phyloP scores from a whole-genome alignment of 768 basidiomycete species.

The Nidularia pulvinata region DNA sequence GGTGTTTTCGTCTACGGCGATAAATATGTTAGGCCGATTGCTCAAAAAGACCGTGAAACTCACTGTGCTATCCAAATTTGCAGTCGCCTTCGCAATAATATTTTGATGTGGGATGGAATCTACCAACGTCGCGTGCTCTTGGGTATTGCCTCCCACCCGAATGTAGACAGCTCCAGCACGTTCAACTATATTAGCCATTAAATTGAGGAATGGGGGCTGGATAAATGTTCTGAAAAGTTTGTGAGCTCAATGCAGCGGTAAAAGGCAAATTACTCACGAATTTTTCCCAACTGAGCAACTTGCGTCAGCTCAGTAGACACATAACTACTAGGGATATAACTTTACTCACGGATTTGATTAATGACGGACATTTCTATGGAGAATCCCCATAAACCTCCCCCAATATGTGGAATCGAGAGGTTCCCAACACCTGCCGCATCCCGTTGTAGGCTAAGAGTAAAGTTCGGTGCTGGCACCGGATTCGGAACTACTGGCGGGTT shows the following conservation, averaged over 20 bases:
- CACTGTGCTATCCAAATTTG: conserved; percentile 7
- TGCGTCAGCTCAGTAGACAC: background rate
- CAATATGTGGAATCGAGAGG: background rate
- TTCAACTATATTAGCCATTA: conserved; percentile 69
- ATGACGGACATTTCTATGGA: background rate
- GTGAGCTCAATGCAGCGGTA: background rate
- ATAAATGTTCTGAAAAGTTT: conserved; percentile 32
- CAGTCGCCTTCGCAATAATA: conserved; percentile 48
- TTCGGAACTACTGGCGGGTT: background rate
- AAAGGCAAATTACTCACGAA: background rate
- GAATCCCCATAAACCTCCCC: background rate
- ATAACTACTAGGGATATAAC: background rate
- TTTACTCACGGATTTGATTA: background rate
- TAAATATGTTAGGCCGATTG: background rate
- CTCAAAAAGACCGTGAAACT: background rate
- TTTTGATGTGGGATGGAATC: conserved; percentile 43
- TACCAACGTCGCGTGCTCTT: conserved; percentile 62
- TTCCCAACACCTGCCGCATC: background rate
- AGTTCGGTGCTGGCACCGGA: background rate
- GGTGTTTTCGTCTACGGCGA: conserved; percentile 63
- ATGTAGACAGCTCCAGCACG: conserved; percentile 62
- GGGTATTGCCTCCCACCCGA: conserved; percentile 83
- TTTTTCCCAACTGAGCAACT: background rate
- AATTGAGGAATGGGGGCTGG: conserved; percentile 70
- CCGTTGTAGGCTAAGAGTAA: background rate